Base-by-base conservation (phyloP, 2,329 filamentous ascomycete genomes). In the Ramichloridium luteum region DNA sequence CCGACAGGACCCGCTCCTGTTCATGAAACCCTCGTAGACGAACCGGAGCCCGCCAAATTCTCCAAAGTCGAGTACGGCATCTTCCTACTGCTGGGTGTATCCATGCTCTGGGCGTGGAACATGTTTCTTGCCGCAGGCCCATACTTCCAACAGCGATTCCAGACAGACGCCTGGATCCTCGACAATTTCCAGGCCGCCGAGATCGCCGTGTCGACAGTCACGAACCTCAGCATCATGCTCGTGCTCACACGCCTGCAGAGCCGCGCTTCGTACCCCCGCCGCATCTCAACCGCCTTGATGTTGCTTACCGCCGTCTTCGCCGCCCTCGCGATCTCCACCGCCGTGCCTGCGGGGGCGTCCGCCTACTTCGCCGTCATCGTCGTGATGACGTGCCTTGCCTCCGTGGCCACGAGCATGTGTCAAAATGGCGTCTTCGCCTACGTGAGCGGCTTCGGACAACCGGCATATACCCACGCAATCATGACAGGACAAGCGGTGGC, bases 41-140 rank as follows among this genome's bases (percentile, higher is more conserved):
- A n/a, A n/a, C n/a, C n/a, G n/a, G n/a, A n/a, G n/a, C n/a, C n/a
- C n/a, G n/a, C n/a, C n/a, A n/a, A n/a, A n/a, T 93, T 93, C 61
- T 93, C 84, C 40, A 85, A 80, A 75, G 51, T 82, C 20, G 82
- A 92, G 55, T 98, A 96, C 59, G 63, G 60, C 46, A 77, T 93
- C 51, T 96, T 96, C 57, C 65, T 80, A 34, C 62, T 93, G 30
- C 65, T 96, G 15, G 90, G 90, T 30, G 68, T 93, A 35, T 82
- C 86, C 31, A 96, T 96, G 90, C 68, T 96, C 27, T 96, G 88
- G 88, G 85, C 88, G 34, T 96, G 88, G 88, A 96, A 96, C 64
- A 94, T 94, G 88, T 94, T 96, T 57, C 73, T 96, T 46, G 88
- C 90, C 27, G 85, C 88, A 6, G 83, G 84, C 2, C 84, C 88